Evolutionary conservation across 495 filamentous ascomycete genomes (phyloP), one percentile per base, ranked within the genome.

Genomic region (Annulohypoxylon moriforme): DNA sequence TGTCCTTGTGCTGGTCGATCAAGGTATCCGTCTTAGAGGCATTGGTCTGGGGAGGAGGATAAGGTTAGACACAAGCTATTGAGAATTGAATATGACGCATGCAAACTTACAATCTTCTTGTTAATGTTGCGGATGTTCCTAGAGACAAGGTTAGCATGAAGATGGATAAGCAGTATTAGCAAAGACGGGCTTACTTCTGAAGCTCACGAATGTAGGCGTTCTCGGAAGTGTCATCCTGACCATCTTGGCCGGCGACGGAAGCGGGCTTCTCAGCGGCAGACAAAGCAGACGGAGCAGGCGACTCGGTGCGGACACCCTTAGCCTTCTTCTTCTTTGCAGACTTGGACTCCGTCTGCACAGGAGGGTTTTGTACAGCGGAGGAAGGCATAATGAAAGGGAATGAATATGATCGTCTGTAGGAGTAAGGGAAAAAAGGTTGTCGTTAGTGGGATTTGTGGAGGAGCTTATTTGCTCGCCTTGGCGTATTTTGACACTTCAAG

Each of bases 71-170:
- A 61, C 27, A 38, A 25, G 27, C n/a, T 58, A 52, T 11, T 20
- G 8, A 20, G 27, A 1, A 27, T 46, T 10, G 24, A 8, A 52
- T 34, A 47, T 52, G 60, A 31, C 40, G 52, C 44, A 62, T 57
- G 44, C 5, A 50, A 59, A 84, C 92, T 80, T 83, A 96, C 93
- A 71, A 97, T 86, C 82, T 96, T 96, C 85, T 98, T 98, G 78
- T 87, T 87, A 52, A 93, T 80, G 76, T 92, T 94, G 76, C 94
- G 94, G 75, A 97, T 89, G 80, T 84, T 90, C 85, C 93, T 97
- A 75, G 25, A 58, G 29, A 34, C 47, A n/a, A 13, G 18, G 72
- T 81, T 56, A 83, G 76, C 31, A 59, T 27, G 33, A 20, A 44
- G 20, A 14, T 42, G 2, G 20, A 31, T 33, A 24, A 52, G 31